Evolutionary conservation across 129 eudicot species (phyloP).

Genomic region (Chrysanthemum lavandulifolium): DNA sequence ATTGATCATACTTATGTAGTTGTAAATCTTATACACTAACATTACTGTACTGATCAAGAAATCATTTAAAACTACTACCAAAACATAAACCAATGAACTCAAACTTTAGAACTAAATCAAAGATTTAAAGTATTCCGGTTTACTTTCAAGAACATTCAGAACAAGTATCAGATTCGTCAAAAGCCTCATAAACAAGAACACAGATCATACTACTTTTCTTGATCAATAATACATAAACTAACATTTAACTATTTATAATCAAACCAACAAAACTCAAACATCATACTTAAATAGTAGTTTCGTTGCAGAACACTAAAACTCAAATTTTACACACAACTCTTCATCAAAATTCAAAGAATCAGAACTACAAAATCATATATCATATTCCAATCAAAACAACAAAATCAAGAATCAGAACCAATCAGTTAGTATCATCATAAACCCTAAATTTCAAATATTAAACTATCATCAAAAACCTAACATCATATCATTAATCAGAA

Average conservation of each 20-base stretch:
- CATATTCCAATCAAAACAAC: not conserved
- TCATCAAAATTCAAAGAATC: not conserved
- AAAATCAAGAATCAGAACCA: not conserved
- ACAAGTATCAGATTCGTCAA: too few species aligned
- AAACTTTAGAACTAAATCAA: not conserved
- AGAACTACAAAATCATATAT: not conserved
- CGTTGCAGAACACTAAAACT: not conserved
- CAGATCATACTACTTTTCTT: too few species aligned
- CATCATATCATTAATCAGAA: too few species aligned
- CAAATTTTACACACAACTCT: not conserved
- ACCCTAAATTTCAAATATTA: not conserved
- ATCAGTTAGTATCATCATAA: too few species aligned
- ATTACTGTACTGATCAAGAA: too few species aligned
- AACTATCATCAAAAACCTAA: not conserved
- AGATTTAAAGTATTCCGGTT: not conserved
- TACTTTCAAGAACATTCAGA: not conserved
- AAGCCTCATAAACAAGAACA: too few species aligned
- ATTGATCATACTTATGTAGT: too few species aligned
- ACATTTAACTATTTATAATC: not conserved
- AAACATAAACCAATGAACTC: not conserved
- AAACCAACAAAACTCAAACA: not conserved
- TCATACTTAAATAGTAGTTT: too few species aligned
- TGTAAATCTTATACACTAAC: too few species aligned
- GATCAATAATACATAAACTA: too few species aligned
- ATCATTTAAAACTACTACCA: too few species aligned